Evolutionary conservation across 176 grass and related monocot genomes (phyloP), one percentile per base, ranked within the genome.

Genomic region (Raddia distichophylla): DNA sequence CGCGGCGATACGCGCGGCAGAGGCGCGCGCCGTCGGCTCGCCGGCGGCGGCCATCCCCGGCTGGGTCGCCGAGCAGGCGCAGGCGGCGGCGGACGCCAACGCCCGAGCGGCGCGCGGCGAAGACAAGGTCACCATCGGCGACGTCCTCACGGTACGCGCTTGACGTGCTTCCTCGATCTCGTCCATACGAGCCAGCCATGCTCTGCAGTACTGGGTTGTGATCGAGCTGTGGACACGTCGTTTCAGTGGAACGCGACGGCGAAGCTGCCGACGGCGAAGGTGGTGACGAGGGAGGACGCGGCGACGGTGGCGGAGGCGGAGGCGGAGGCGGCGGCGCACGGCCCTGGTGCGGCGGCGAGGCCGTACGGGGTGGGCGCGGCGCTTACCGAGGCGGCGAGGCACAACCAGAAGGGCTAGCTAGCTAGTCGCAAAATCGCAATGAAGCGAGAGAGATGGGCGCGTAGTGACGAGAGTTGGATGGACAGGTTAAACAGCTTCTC

Each of bases 1-100:
- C 2, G 87, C 75, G 5, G 94, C 94, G n/a, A 88, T 94, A 52
- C 47, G 67, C 13, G 75, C 73, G 3, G 94, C 91, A 10, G 94
- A 97, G 73, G 40, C 15, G 83, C 46, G 70, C 16, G 87, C 80
- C 19, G 82, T 81, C 9, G 71, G 84, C 15, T 2, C 1, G 37
- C 12, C 43, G 0, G 67, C 56, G 14, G 46, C 2, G 22, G 9
- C 55, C 46, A 57, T 94, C 9, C 69, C 85, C 0, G 89, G 76
- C 3, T 87, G 91, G 7, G 80, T 94, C 75, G 87, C 87, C n/a
- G 82, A 86, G 4, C 47, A 27, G 10, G 89, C 91, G 54, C 74
- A 78, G 73, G 54, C 47, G 8, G 94, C 87, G 14, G 89, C 58
- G 8, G 64, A 48, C 15, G 67, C 78, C 52, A 97, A 97, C 77